Evolutionary conservation across 2,329 filamentous ascomycete species (phyloP).

Genomic region (Fusarium veterinarium): DNA sequence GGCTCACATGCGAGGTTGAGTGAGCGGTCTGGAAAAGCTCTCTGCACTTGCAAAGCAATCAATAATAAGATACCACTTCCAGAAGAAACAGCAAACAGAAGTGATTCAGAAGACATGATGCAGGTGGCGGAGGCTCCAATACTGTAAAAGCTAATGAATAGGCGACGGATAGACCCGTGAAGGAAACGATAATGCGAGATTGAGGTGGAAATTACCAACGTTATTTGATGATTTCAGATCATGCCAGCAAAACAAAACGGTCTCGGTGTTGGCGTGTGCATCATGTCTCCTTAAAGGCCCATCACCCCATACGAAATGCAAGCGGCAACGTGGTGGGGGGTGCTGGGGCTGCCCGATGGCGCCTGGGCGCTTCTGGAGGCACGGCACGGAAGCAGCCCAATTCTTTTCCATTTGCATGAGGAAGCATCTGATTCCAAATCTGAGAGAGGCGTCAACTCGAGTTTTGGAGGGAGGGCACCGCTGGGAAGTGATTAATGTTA

Average conservation of each 20-base stretch:
- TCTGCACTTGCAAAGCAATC: background rate
- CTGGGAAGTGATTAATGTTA: background rate
- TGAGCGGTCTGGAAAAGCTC: constrained; percentile 13
- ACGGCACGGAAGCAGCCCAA: constrained; percentile 27
- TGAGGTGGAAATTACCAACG: constrained; percentile 4
- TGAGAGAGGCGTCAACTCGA: background rate
- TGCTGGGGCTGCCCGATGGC: constrained; percentile 24
- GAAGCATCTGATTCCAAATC: constrained; percentile 11
- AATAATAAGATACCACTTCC: background rate
- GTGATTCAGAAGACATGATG: background rate
- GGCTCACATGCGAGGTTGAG: constrained; percentile 22
- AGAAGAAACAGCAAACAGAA: background rate
- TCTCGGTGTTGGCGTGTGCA: constrained; percentile 14
- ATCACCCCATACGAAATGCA: constrained; percentile 37
- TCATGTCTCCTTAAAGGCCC: constrained; percentile 19
- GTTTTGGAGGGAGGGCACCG: background rate
- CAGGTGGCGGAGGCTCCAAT: constrained; percentile 1
- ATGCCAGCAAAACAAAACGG: constrained; percentile 29
- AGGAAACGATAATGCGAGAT: background rate
- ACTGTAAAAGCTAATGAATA: background rate
- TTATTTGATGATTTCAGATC: constrained; percentile 29
- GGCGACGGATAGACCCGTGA: constrained; percentile 4
- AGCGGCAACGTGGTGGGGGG: constrained; percentile 24
- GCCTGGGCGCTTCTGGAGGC: constrained; percentile 15
- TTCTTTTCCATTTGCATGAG: constrained; percentile 22